Percentiles rank a stretch among this genome's conserved stretches.
Evolutionary conservation across 352 stramenopile genomes (phyloP).

Genomic region (Globisporangium canariense): DNA sequence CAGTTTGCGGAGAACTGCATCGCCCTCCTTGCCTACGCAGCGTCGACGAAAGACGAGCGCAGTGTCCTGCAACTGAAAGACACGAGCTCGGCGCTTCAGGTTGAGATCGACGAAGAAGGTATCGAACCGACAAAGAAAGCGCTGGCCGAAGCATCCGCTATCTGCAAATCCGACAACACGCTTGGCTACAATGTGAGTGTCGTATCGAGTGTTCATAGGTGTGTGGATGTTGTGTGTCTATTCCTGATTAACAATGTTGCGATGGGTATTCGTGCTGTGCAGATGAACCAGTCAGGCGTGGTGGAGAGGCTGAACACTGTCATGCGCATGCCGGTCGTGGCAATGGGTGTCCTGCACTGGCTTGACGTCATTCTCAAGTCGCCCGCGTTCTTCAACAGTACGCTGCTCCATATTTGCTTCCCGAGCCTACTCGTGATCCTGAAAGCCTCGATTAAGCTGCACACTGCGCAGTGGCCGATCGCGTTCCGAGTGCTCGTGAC

Average conservation of each 20-base stretch:
- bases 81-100: constrained; percentile 20
- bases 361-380: constrained; percentile 74
- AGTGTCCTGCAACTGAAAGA: constrained; percentile 58
- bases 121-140: constrained; percentile 66
- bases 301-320: constrained; percentile 75
- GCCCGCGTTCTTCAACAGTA: constrained; percentile 77
- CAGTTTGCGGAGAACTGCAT: constrained; percentile 69
- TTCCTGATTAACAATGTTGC: background rate
- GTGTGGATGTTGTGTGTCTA: background rate
- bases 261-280: background rate
- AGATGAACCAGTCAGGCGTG: constrained; percentile 87
- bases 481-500: constrained; percentile 79
- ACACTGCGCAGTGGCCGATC: constrained; percentile 80
- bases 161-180: constrained; percentile 84
- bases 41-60: constrained; percentile 72
- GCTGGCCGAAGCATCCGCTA: constrained; percentile 63
- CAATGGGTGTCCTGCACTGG: constrained; percentile 85
- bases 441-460: constrained; percentile 72
- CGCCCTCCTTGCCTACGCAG: constrained; percentile 68
- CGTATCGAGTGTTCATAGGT: background rate
- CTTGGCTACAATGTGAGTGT: constrained; percentile 82
- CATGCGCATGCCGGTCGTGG: constrained; percentile 81
- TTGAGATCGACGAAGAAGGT: constrained; percentile 47
- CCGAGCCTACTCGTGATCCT: constrained; percentile 75
- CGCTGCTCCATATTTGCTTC: constrained; percentile 83